phyloP scores from a whole-genome alignment of 1,284 basidiomycete genomes.

The Entoloma clypeatum region DNA sequence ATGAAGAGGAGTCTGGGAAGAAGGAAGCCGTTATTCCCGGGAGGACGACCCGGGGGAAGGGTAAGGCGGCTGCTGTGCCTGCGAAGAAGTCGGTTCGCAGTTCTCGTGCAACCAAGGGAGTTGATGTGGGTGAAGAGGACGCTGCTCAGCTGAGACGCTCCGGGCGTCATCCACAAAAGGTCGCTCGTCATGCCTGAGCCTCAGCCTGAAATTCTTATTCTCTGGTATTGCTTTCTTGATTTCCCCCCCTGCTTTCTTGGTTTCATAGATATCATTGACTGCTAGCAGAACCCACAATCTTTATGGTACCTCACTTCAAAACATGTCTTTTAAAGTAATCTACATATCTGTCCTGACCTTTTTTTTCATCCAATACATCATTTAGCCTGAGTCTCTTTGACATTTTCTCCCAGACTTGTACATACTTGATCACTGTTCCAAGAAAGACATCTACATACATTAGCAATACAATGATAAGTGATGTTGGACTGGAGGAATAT shows the following conservation, averaged over 20 bases:
- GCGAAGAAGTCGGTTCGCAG: conserved; percentile 12
- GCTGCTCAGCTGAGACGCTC: conserved; percentile 18
- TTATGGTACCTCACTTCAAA: too few species aligned
- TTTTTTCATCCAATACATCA: too few species aligned
- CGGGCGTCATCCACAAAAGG: conserved; percentile 21
- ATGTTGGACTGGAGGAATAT: too few species aligned
- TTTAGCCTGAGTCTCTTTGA: too few species aligned
- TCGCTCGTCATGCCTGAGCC: conserved; percentile 16
- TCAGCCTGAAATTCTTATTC: neutral
- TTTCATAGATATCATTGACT: conserved; percentile 9
- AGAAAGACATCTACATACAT: too few species aligned
- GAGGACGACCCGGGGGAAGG: conserved; percentile 16
- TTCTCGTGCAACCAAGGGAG: conserved; percentile 9
- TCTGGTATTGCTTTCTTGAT: conserved; percentile 6
- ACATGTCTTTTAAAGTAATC: too few species aligned
- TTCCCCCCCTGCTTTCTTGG: conserved; percentile 3
- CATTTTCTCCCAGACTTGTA: too few species aligned
- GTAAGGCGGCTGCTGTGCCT: conserved; percentile 13
- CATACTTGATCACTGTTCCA: too few species aligned
- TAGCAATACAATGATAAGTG: too few species aligned
- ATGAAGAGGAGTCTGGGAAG: conserved; percentile 10
- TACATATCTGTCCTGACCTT: too few species aligned
- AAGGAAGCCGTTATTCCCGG: conserved; percentile 1
- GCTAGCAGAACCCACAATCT: neutral
- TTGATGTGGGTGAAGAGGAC: conserved; percentile 17